Conservation (phyloP, 2,329 filamentous ascomycete genomes). For the Scedosporium aurantiacum region DNA sequence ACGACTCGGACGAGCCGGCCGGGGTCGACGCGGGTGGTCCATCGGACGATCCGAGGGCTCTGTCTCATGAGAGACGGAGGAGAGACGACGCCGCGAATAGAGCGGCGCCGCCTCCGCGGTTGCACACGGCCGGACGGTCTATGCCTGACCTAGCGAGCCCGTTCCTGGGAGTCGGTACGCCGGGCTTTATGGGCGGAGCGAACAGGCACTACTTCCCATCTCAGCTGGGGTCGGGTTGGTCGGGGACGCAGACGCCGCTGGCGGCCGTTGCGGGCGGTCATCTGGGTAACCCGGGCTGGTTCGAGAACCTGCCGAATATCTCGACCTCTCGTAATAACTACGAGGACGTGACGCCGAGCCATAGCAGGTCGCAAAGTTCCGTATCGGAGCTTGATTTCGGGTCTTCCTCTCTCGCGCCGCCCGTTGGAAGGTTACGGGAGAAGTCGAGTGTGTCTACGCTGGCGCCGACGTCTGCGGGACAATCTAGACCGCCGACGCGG, state of each 20-base stretch:
- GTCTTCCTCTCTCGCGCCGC: conserved; percentile 21
- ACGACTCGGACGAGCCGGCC: conserved; percentile 21
- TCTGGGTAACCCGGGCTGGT: conserved; percentile 25
- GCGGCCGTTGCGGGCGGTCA: conserved; percentile 65
- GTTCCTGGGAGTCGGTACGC: conserved; percentile 49
- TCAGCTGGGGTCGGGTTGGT: conserved; percentile 59
- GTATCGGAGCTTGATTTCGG: conserved; percentile 32
- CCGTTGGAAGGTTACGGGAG: conserved; percentile 37
- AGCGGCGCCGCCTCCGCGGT: conserved; percentile 6
- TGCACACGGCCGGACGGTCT: background rate
- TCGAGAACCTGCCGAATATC: conserved; percentile 5
- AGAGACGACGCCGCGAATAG: conserved; percentile 5
- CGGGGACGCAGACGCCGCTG: conserved; percentile 67
- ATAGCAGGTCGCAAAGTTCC: conserved; percentile 35
- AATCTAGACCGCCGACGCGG: conserved; percentile 47
- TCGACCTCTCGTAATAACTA: background rate
- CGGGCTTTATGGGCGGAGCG: conserved; percentile 58
- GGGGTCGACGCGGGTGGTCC: conserved; percentile 17
- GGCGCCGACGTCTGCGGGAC: conserved; percentile 35
- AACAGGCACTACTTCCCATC: conserved; percentile 77
- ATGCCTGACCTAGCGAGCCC: conserved; percentile 36
- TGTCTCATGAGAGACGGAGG: conserved; percentile 12
- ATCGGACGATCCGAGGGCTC: conserved; percentile 10
- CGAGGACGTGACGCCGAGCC: conserved; percentile 17
- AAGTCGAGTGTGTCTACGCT: conserved; percentile 54